Base-by-base conservation (phyloP, 352 stramenopile species). In the Globisporangium nodosum region DNA sequence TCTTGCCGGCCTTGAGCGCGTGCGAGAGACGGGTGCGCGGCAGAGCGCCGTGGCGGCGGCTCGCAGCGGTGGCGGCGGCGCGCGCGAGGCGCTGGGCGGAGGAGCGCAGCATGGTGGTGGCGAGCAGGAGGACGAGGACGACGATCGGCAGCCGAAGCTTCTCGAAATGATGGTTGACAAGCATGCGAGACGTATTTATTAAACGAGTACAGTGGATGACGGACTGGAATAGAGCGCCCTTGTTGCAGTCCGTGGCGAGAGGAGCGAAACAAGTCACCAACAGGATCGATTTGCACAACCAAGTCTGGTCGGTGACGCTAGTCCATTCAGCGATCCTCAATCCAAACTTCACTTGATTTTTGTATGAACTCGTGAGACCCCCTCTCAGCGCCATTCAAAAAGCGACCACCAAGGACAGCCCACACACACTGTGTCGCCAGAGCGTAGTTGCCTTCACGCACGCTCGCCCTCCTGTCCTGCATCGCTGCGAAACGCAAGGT, bases 31-130 rank as follows among this genome's bases (percentile, higher is more conserved):
- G 45, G 20, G 21, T 35, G 2, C 58, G 69, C 3, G 46, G 40
- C 20, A 69, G 16, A 9, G 56, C 40, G 12, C 58, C 2, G 56
- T 68, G 60, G 43, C 70, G 56, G 11, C 50, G 30, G 27, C 27
- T 62, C 59, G 40, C 45, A 7, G 49, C 59, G 50, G 54, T 48
- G 50, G 64, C 31, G 18, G 64, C 68, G 51, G 65, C 70, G 56
- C 71, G 71, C 63, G 63, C 68, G 42, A 84, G 55, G 33, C 68
- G 74, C 59, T 84, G 68, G 46, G 69, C 68, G 37, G 69, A 58
- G 12, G 79, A 64, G 60, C 73, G 74, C 67, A 89, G 77, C 76
- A 85, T 87, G 51, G 58, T 70, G 21, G 42, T 43, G 13, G 33
- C 31, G 11, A 42, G 33, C 33, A 39, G 7, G 33, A 12, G 11